Percentiles rank a stretch among this genome's conserved stretches.
phyloP scores from a whole-genome alignment of 495 filamentous ascomycete species.

The Aspergillus saccharolyticus region DNA sequence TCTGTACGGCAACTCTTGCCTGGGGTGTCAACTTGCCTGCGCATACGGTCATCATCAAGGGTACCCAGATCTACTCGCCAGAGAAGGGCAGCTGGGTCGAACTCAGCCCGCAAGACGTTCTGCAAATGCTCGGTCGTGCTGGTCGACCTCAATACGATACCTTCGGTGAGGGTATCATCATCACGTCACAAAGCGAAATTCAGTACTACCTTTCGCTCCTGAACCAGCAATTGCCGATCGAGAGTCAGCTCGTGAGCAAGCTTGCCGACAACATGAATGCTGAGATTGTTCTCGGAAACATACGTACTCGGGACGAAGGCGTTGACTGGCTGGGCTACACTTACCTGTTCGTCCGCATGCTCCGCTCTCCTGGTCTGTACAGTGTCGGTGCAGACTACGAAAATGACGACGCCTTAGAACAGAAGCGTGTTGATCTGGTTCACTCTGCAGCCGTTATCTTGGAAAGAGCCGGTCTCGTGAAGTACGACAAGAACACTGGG shows the following conservation, averaged over 20 bases:
- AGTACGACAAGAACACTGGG: constrained; percentile 92
- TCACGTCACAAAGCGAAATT: constrained; percentile 89
- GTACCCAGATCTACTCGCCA: constrained; percentile 95
- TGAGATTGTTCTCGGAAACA: constrained; percentile 90
- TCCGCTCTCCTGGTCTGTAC: constrained; percentile 91
- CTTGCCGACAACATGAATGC: constrained; percentile 96
- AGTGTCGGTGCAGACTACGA: constrained; percentile 95
- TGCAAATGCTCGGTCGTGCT: constrained; percentile 98
- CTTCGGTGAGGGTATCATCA: constrained; percentile 97
- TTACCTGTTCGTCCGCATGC: constrained; percentile 96
- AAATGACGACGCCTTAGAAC: constrained; percentile 83
- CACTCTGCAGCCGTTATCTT: constrained; percentile 88
- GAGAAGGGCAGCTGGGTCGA: constrained; percentile 99
- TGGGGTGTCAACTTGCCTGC: constrained; percentile 96
- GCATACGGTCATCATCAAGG: constrained; percentile 95
- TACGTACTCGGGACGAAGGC: constrained; percentile 88
- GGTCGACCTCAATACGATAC: constrained; percentile 96
- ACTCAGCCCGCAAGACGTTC: constrained; percentile 91
- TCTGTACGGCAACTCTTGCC: constrained; percentile 92
- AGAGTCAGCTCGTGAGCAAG: constrained; percentile 90
- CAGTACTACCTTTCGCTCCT: constrained; percentile 95
- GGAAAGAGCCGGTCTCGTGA: constrained; percentile 81
- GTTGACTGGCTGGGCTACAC: constrained; percentile 99
- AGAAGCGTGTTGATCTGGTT: constrained; percentile 92
- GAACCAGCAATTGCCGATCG: constrained; percentile 96